These are phyloP conservation scores for Vachellia collinsii DNA, from an alignment of 306 rosid genomes.

Conservation along the genomic window DNA sequence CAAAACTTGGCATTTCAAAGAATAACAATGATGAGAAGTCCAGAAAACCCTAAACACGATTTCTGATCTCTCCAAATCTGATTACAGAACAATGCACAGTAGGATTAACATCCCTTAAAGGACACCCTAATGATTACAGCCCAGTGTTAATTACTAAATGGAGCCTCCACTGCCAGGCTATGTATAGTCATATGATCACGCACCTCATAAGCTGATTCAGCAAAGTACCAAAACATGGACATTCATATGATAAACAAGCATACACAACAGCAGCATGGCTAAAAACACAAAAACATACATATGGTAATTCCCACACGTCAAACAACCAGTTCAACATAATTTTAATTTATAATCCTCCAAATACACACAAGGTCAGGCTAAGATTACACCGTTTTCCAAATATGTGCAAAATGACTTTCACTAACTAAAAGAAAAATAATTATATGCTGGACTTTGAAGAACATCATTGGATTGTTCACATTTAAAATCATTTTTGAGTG, in stretches of 20 bases:
- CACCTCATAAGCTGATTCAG: neutral
- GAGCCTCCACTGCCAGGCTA: neutral
- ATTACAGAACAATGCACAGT: neutral
- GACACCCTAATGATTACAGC: neutral
- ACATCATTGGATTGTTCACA: conserved; percentile 8
- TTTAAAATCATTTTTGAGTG: conserved; percentile 25
- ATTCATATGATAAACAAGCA: neutral
- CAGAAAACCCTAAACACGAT: neutral
- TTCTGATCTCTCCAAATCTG: neutral
- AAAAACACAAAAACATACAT: neutral
- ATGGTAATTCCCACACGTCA: neutral
- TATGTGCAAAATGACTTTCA: neutral
- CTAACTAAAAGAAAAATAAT: neutral
- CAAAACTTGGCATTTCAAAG: conserved; percentile 34
- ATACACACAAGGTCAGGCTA: neutral
- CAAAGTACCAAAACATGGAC: neutral
- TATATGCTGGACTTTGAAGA: conserved; percentile 22
- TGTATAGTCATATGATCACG: neutral
- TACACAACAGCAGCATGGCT: neutral
- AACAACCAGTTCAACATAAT: neutral
- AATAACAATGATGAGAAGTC: neutral
- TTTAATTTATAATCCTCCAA: conserved; percentile 3
- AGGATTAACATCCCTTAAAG: neutral
- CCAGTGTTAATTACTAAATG: neutral
- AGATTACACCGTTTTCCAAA: conserved; percentile 26